Evolutionary conservation across 2,329 filamentous ascomycete species (phyloP).

Genomic region (Microsporum ferrugineum): DNA sequence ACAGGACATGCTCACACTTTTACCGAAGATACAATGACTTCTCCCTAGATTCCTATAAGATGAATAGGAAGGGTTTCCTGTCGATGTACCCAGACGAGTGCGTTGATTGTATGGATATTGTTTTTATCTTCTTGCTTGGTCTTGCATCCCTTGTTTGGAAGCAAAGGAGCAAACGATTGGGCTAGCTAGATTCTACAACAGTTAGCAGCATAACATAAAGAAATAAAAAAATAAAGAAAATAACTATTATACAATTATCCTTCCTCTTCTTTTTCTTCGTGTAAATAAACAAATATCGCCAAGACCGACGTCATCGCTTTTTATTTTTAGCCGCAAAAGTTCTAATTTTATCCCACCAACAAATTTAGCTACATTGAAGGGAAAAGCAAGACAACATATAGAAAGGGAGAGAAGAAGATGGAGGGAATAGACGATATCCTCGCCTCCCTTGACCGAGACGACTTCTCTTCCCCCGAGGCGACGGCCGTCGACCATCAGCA

Average conservation of each 20-base stretch:
- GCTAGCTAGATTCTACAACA: not conserved
- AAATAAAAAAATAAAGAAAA: not conserved
- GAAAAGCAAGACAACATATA: not conserved
- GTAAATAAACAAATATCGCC: not conserved
- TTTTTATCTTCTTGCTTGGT: not conserved
- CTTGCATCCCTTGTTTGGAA: not conserved
- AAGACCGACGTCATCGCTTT: not conserved
- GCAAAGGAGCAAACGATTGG: not conserved
- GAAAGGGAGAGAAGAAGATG: constrained; percentile 1
- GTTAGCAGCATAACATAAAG: not conserved
- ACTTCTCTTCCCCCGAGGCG: constrained; percentile 28
- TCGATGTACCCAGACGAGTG: not conserved
- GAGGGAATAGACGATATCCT: constrained; percentile 70
- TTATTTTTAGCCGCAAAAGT: not conserved
- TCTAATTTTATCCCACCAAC: not conserved
- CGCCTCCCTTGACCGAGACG: constrained; percentile 54
- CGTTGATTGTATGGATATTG: not conserved
- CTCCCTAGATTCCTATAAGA: not conserved
- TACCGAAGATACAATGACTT: not conserved
- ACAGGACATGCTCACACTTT: not conserved
- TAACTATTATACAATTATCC: not conserved
- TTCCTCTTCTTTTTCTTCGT: not conserved
- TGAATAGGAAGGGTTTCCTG: not conserved
- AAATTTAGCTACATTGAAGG: not conserved
- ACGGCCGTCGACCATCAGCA: constrained; percentile 62